Evolutionary conservation across 106 monocot species (phyloP).

Genomic region (Dendrobium officinale): DNA sequence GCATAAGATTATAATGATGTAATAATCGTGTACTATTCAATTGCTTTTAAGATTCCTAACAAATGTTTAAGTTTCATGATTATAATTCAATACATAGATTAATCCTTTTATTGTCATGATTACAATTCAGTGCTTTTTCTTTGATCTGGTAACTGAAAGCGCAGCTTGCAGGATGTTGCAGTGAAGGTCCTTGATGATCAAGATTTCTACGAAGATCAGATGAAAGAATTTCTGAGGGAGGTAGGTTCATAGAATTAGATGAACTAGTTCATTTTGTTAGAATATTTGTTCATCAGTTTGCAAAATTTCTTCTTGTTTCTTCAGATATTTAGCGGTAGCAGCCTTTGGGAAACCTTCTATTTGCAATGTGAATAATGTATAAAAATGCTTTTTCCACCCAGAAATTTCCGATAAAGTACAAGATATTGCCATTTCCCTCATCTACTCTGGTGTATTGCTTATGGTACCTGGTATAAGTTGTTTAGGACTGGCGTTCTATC

Average conservation of each 20-base stretch:
- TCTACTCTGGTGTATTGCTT: not conserved
- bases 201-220: conserved; percentile 55
- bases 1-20: too few species aligned
- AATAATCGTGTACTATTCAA: too few species aligned
- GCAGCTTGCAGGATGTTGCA: conserved; percentile 68
- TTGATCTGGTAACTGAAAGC: conserved; percentile 6
- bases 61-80: too few species aligned
- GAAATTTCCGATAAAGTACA: not conserved
- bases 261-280: not conserved
- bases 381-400: not conserved
- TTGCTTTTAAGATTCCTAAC: too few species aligned
- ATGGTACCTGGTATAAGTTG: not conserved
- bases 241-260: conserved; percentile 14
- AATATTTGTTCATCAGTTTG: not conserved
- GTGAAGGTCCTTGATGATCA: conserved; percentile 76
- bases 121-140: not conserved
- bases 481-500: not conserved
- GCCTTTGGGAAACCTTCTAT: not conserved
- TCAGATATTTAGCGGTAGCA: not conserved
- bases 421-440: not conserved
- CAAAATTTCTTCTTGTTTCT: not conserved
- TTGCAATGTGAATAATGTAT: not conserved
- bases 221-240: conserved; percentile 84
- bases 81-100: too few species aligned
- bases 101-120: not conserved